A percentile compares a stretch with the other conserved stretches of the same genome.
Conservation (phyloP, 371 early-diverging fungal species). For the Circinella minor region DNA sequence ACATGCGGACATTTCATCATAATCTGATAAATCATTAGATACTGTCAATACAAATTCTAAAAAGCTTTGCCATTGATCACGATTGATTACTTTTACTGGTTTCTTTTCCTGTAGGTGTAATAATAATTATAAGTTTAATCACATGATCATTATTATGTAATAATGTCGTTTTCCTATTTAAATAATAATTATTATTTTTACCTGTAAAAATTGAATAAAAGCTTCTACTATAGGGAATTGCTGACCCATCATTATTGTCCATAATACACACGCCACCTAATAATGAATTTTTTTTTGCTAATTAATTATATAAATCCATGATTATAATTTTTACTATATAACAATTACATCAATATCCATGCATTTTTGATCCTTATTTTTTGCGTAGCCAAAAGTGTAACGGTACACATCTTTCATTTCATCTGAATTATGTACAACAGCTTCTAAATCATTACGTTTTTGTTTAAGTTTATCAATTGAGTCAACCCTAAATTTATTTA, state of each 20-base stretch:
- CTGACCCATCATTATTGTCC: constrained; percentile 56
- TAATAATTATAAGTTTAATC: no score
- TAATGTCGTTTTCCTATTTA: no score
- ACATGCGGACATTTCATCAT: constrained; percentile 78
- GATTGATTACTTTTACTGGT: constrained; percentile 72
- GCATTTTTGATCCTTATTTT: constrained; percentile 70
- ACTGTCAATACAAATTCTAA: constrained; percentile 66
- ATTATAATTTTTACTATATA: no score
- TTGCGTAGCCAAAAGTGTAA: constrained; percentile 72
- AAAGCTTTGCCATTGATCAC: constrained; percentile 78
- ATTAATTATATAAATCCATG: not conserved
- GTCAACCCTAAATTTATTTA: constrained; percentile 49
- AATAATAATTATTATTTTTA: not conserved
- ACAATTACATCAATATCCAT: constrained; percentile 65
- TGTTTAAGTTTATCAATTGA: constrained; percentile 52
- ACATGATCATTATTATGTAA: no score
- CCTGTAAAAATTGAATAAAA: constrained; percentile 60
- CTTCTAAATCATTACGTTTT: constrained; percentile 49
- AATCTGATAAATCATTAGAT: constrained; percentile 53
- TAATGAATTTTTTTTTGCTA: not conserved
- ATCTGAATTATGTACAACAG: constrained; percentile 44
- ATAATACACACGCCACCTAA: constrained; percentile 61
- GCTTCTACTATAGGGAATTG: constrained; percentile 49
- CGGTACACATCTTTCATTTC: constrained; percentile 69
- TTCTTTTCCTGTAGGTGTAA: constrained; percentile 37